Conservation (phyloP, 192 early-diverging fungal species). For the Entomortierella parvispora region DNA sequence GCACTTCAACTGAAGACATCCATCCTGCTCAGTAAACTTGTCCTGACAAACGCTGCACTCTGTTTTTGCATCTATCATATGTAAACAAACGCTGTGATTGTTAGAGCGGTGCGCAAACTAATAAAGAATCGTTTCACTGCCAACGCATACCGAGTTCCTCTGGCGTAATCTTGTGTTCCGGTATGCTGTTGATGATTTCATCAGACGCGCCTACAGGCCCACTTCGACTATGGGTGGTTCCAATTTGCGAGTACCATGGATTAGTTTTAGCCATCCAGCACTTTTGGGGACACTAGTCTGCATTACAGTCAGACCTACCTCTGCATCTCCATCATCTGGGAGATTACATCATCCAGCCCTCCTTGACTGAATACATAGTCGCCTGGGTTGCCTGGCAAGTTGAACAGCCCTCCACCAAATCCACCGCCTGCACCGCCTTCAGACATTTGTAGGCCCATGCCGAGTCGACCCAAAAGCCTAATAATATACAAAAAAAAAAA, state of each 20-base stretch:
- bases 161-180: conserved; percentile 28
- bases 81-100: no score
- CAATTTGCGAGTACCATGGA: no score
- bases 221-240: conserved; percentile 63
- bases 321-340: conserved; percentile 83
- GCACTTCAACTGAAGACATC: conserved; percentile 79
- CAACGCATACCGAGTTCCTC: conserved; percentile 28
- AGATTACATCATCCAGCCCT: conserved; percentile 90
- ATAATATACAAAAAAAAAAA: neutral
- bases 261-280: no score
- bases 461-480: conserved; percentile 22
- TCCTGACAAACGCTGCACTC: conserved; percentile 95
- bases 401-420: conserved; percentile 21
- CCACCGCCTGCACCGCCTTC: neutral
- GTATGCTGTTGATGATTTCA: conserved; percentile 75
- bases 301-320: no score
- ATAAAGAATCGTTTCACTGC: no score
- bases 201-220: conserved; percentile 87
- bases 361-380: conserved; percentile 91
- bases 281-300: no score
- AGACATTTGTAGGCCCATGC: conserved; percentile 6
- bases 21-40: conserved; percentile 77
- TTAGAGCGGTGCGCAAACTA: no score
- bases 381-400: conserved; percentile 61
- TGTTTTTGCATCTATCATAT: conserved; percentile 59